Base-by-base conservation (phyloP, 192 early-diverging fungal genomes). In the Rhizoclosmatium globosum region DNA sequence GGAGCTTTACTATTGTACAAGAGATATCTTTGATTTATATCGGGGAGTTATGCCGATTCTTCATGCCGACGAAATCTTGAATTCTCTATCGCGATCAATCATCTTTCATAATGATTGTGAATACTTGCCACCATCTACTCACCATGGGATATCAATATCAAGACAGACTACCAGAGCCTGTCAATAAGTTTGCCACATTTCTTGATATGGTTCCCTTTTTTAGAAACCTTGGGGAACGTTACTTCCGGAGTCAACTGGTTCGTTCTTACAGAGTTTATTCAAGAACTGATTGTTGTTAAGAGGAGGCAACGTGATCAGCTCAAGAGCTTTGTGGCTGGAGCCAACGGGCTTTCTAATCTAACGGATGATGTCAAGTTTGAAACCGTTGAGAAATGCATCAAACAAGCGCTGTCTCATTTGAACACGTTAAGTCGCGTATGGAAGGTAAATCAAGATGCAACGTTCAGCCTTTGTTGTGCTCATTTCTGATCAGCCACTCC, bases 41-140 rank as follows among this genome's bases (percentile, higher is more conserved):
- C 85, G 90, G 6, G 87, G 88, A 1, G 74, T 93, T 13, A 87
- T 87, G 84, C 93, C 92, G 3, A 84, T 87, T 7, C 84, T 90
- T 53, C 91, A 93, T 73, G 82, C 82, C 2, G 83, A 88, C 41
- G 76, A 85, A n/a, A 83, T 91, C 17, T 73, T 83, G 2, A 71
- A 83, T n/a, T 77, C 81, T 31, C 89, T 89, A 7, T 83, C 85
- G 4, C 68, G 88, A n/a, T 68, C 91, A 1, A 82, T 91, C 47
- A 69, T 94, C 45, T 92, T 94, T 67, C 82, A 85, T 56, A 94
- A 93, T 44, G 92, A 94, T 67, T 92, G 91, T 71, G 85, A 87
- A 62, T 94, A 87, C 65, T 53, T 87, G 56, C 15, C 79, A 82
- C 66, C 83, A 85, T 42, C 72, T 84, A 2, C 53, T 85, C 23